Base-by-base conservation (phyloP, 2,329 filamentous ascomycete species). In the Xylaria sp. region DNA sequence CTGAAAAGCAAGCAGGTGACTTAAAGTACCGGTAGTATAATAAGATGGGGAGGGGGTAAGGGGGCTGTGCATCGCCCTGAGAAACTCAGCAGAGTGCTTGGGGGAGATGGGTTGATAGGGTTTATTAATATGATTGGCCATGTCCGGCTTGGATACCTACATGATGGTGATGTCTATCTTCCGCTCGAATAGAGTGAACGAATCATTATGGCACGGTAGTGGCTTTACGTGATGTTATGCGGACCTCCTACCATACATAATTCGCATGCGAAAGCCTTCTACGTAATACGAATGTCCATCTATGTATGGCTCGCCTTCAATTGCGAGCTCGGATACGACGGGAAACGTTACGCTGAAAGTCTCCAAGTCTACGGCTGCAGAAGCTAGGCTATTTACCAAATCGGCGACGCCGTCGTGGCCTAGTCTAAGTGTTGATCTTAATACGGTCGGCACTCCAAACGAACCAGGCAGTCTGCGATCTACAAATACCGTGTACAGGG, bases 41-140 rank as follows among this genome's bases (percentile, higher is more conserved):
- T 53, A 42, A 32, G 34, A 27, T 24, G 50, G 36, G 24, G 58
- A 19, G 39, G 47, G 24, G 48, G 47, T 45, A 65, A 32, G 59
- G 62, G 65, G 68, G 65, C 61, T n/a, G 67, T 69, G 68, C 65
- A 68, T 59, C 47, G 59, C 67, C 58, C 59, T 47, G 32, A 36
- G 27, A 14, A 19, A 48, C 39, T 58, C 32, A 58, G 55, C 51
- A 39, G 48, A 30, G 58, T 45, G 34, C 57, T 57, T 56, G 51
- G 30, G 57, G 48, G 54, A 51, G 65, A 45, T 48, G 55, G 36
- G 32, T 61, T 42, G 67, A 69, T 64, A 55, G 59, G 50, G 21
- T 27, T 50, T 17, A n/a, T 32, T 27, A 39, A 57, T 32, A 45
- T 58, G 42, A 65, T 68, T 68, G 66, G 66, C 42, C 51, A 58